Evolutionary conservation across 805 yeast species (phyloP), one percentile per base, ranked within the genome.

Genomic region (Starmerella sp.): DNA sequence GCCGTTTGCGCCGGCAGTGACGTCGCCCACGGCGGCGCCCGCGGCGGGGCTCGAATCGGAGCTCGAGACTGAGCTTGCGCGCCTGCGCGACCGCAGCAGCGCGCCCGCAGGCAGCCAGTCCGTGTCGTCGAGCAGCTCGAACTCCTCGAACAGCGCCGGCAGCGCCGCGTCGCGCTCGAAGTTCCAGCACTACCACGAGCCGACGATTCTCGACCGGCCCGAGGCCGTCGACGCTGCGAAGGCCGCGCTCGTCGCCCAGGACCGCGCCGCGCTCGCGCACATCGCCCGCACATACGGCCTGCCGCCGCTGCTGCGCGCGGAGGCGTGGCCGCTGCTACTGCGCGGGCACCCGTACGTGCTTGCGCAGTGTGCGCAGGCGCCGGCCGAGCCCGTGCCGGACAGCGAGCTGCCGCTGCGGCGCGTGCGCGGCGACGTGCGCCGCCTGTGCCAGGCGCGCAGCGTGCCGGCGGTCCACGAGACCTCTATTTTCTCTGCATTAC

Each of bases 321-420:
- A 77, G 54, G 84, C 86, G 7, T 90, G 97, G 97, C 96, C 96
- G 1, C 70, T 86, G 4, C 68, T 90, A 51, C 69, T 90, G 55
- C 82, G 82, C 61, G 81, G 81, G 63, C 97, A 90, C 67, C 96
- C 97, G 1, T 86, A 82, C 72, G 95, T 87, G 13, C 69, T 79
- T 35, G 75, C 59, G 71, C 72, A 55, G 61, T 64, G 37, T 44
- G 51, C 46, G 51, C 64, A 31, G 44, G 48, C 46, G 46, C 54
- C 52, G 47, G 49, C 31, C 54, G 51, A 34, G 11, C 43, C 17
- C 6, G 35, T 43, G 14, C 50, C 35, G 15, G 48, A 54, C n/a
- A 61, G 53, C 9, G 54, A 50, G 36, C 54, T 64, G 22, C 69
- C 72, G 7, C 46, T 50, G 10, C 61, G 63, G 34, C 63, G 72